These are phyloP conservation scores for Vararia minispora DNA, from an alignment of 768 basidiomycete genomes.

Conservation along the genomic window DNA sequence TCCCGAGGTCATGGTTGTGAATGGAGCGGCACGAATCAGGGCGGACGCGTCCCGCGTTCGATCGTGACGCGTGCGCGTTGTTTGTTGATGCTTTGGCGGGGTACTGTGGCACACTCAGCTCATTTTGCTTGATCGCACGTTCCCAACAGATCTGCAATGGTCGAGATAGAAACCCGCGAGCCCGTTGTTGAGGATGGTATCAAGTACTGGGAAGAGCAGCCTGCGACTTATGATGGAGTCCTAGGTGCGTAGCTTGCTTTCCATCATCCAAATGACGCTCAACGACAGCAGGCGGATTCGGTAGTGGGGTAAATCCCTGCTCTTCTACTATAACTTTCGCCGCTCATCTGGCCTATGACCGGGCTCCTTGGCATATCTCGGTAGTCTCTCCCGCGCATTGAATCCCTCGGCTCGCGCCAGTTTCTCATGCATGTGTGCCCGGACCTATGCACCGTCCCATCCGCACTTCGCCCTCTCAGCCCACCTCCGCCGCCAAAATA, in stretches of 20 bases:
- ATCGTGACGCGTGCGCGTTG: slow-evolving; percentile 13
- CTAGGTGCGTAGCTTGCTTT: slow-evolving; percentile 56
- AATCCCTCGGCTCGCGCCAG: slow-evolving; percentile 81
- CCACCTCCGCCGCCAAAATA: slow-evolving; percentile 19
- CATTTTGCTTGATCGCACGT: background rate
- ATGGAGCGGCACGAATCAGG: background rate
- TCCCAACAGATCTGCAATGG: background rate
- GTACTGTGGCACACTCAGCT: slow-evolving; percentile 7
- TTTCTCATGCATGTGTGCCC: slow-evolving; percentile 79
- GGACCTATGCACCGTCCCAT: slow-evolving; percentile 64
- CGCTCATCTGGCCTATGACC: slow-evolving; percentile 1
- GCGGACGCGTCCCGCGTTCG: background rate
- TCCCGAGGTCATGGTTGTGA: slow-evolving; percentile 13
- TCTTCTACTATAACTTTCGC: slow-evolving; percentile 6
- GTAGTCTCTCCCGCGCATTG: slow-evolving; percentile 84
- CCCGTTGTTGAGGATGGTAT: slow-evolving; percentile 70
- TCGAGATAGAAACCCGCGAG: slow-evolving; percentile 15
- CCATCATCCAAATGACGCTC: slow-evolving; percentile 10
- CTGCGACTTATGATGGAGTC: slow-evolving; percentile 79
- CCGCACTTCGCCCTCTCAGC: slow-evolving; percentile 48
- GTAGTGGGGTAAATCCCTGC: slow-evolving; percentile 34
- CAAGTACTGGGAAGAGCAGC: slow-evolving; percentile 76
- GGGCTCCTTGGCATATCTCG: background rate
- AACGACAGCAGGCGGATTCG: slow-evolving; percentile 34
- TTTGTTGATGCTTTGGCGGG: slow-evolving; percentile 9